These are phyloP conservation scores for Geranium incanum DNA, from an alignment of 441 rosid species.

Conservation along the genomic window DNA sequence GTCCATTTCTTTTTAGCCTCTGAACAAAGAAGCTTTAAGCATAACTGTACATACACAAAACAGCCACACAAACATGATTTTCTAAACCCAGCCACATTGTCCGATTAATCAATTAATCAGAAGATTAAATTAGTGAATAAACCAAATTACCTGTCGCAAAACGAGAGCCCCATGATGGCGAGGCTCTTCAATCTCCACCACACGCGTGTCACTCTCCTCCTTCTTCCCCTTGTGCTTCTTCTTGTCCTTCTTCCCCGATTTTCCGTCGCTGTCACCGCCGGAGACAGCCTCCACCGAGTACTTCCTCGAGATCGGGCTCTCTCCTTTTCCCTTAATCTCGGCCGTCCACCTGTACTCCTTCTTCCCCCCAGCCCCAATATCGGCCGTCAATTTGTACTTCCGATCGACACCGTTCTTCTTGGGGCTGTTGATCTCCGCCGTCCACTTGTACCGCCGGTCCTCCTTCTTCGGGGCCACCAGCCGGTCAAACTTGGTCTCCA, in stretches of 20 bases:
- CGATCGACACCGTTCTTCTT: slow-evolving; percentile 32
- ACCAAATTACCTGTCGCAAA: slow-evolving; percentile 46
- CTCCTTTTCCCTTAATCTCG: slow-evolving; percentile 45
- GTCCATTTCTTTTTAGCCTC: no score
- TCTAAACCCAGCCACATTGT: neutral
- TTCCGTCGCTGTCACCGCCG: slow-evolving; percentile 35
- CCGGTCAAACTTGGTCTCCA: slow-evolving; percentile 62
- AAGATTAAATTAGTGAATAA: neutral
- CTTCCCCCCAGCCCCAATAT: slow-evolving; percentile 16
- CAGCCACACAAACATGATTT: no score
- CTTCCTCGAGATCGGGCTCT: slow-evolving; percentile 39
- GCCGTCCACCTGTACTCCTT: neutral
- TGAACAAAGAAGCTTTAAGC: no score
- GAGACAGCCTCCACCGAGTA: slow-evolving; percentile 47
- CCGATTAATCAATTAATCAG: no score
- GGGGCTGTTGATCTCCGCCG: slow-evolving; percentile 41
- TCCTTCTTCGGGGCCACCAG: slow-evolving; percentile 30
- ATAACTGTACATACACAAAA: no score
- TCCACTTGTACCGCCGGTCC: slow-evolving; percentile 65
- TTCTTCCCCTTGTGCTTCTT: slow-evolving; percentile 34
- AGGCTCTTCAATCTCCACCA: slow-evolving; percentile 62
- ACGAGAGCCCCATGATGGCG: slow-evolving; percentile 41
- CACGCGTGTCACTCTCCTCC: slow-evolving; percentile 29
- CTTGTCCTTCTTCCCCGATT: slow-evolving; percentile 30
- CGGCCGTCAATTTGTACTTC: slow-evolving; percentile 68